Base-by-base conservation (phyloP, 2,329 filamentous ascomycete genomes). In the Ceratocystis smalleyi region DNA sequence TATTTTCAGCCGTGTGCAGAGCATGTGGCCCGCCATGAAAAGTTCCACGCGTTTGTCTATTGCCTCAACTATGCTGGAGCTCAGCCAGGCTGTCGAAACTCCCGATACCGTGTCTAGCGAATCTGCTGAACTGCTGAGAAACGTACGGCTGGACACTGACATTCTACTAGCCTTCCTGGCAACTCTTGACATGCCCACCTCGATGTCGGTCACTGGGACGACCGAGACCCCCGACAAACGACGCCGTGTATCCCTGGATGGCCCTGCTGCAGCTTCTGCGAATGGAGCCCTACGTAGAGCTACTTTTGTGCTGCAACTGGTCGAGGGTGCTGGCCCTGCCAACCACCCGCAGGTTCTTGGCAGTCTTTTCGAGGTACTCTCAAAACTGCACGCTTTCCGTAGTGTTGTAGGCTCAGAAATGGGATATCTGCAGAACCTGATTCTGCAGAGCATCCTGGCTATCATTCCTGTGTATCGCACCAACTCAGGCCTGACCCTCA, bases 361-460 rank as follows among this genome's bases (percentile, higher is more conserved):
- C 66, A 84, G 83, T 32, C 78, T 99, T 2, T 99, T 97, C 75
- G 85, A 86, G 65, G 82, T 89, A 0, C 81, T 99, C n/a, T 86
- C 87, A 4, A 89, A 95, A 70, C 80, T 99, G 27, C 91, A 95
- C 70, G 87, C 90, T 67, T 88, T 94, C 72, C 87, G 89, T 72
- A 82, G 84, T 30, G 83, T 92, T 65, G 84, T 91, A 30, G 86
- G 88, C 51, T 92, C 91, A 0, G 91, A 95, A 71, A 81, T 96
- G 67, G 89, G 91, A 17, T 97, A 97, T 75, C 78, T 97, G 51
- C 88, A 97, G 72, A 89, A 88, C 68, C 77, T 97, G 62, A 85
- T 94, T 6, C 80, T 99, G 47, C 83, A 87, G 68, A 91, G 88
- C 69, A 79, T 99, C 43, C 78, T 92, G 61, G 84, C 87, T 51